Base-by-base conservation (phyloP, 768 basidiomycete genomes). In the Ramaria sp. region DNA sequence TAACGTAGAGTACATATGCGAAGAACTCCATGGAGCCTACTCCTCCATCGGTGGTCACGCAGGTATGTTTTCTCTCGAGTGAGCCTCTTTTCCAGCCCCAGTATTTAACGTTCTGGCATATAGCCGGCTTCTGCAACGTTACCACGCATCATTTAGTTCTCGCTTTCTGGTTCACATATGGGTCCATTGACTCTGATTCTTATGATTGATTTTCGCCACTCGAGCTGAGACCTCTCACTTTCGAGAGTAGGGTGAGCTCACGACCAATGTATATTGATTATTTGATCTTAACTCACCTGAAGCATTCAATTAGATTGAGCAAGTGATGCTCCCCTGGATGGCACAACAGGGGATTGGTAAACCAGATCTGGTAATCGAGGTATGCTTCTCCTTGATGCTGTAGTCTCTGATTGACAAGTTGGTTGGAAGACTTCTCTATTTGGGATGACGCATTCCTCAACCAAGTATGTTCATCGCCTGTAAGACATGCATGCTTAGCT, bases 291-390 rank as follows among this genome's bases (percentile, higher is more conserved):
- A 27, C 27, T 27, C 27, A 27, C 5, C 2, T 43, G 22, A 41
- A 39, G 17, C 3, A 52, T n/a, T n/a, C n/a, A n/a, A n/a, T 37
- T 33, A 41, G 53, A 42, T 54, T 38, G 27, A 54, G 27, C 34
- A 54, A 42, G 45, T 54, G 22, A 54, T 54, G 53, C 24, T 46
- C 7, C 41, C 53, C n/a, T 46, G 53, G 53, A 46, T 46, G 53
- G 42, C 10, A 9, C 0, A 43, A 43, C 27, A n/a, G 15, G 38
- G 53, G 1, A 19, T 54, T 17, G 11, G 45, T 42, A 15, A 42
- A 24, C 53, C 41, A n/a, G 37, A 54, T 45, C 45, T 54, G 6
- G 30, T 54, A 22, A 46, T 54, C 17, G 41, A 24, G 24, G 53
- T 54, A 17, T 13, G 19, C 4, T 27, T 13, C 12, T 43, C 12